Percentiles rank a stretch among this genome's conserved stretches.
phyloP scores from a whole-genome alignment of 1,284 basidiomycete genomes.

The Heterobasidion irregulare region DNA sequence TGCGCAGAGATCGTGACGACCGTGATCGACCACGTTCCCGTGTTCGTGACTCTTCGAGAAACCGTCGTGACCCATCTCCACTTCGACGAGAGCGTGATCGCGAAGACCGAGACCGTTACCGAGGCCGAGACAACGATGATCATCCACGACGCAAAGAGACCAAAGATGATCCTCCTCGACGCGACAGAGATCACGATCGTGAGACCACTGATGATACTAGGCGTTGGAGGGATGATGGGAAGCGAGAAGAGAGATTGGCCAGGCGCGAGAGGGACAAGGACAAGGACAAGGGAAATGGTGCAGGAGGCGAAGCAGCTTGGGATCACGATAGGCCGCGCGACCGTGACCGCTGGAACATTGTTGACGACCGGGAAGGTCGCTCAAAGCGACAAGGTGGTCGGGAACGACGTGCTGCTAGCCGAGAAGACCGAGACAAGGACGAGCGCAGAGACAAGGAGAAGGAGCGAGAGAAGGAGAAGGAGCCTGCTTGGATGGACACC shows the following conservation, averaged over 20 bases:
- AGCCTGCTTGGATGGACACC: slow-evolving; percentile 91
- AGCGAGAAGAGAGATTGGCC: slow-evolving; percentile 63
- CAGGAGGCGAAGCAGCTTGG: slow-evolving; percentile 18
- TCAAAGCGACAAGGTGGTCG: slow-evolving; percentile 49
- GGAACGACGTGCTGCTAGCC: slow-evolving; percentile 41
- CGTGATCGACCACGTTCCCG: slow-evolving; percentile 52
- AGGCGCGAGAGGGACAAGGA: slow-evolving; percentile 38
- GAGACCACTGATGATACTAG: slow-evolving; percentile 53
- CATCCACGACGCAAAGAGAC: slow-evolving; percentile 32
- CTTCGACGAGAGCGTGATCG: slow-evolving; percentile 33
- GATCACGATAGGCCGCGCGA: slow-evolving; percentile 26
- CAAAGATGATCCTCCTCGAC: slow-evolving; percentile 26
- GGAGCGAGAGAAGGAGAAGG: slow-evolving; percentile 65
- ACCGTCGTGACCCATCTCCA: slow-evolving; percentile 47
- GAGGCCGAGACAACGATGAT: slow-evolving; percentile 31
- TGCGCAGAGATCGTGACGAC: slow-evolving; percentile 50
- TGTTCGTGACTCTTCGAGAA: slow-evolving; percentile 48
- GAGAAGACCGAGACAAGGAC: slow-evolving; percentile 32
- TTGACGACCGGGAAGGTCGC: slow-evolving; percentile 58
- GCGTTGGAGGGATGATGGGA: slow-evolving; percentile 74
- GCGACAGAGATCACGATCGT: slow-evolving; percentile 26
- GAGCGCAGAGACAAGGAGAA: slow-evolving; percentile 17
- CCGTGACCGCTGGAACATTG: slow-evolving; percentile 51
- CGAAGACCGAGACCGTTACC: slow-evolving; percentile 31
- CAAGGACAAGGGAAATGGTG: slow-evolving; percentile 17